phyloP scores from a whole-genome alignment of 2,329 filamentous ascomycete species.

The Alternaria sp. region DNA sequence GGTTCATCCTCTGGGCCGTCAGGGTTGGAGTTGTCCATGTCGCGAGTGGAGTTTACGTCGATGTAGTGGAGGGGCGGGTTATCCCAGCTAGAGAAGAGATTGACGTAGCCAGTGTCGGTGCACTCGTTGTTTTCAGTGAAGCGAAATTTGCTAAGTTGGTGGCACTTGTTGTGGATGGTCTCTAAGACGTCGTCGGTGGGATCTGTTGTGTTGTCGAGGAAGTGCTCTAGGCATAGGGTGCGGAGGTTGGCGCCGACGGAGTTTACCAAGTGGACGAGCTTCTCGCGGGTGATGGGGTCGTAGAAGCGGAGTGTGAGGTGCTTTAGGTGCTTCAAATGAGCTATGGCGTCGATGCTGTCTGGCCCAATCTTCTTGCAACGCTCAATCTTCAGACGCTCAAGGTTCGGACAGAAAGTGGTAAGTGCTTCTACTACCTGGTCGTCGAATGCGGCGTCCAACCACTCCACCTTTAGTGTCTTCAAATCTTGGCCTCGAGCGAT shows the following conservation, averaged over 20 bases:
- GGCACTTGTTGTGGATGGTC: conserved; percentile 75
- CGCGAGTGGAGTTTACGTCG: conserved; percentile 80
- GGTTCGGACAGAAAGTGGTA: conserved; percentile 68
- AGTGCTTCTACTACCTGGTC: conserved; percentile 73
- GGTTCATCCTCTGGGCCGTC: conserved; percentile 65
- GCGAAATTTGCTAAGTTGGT: conserved; percentile 75
- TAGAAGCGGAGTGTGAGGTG: conserved; percentile 78
- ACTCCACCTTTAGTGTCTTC: conserved; percentile 77
- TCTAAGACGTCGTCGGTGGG: conserved; percentile 63
- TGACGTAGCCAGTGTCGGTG: conserved; percentile 76
- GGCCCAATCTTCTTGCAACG: conserved; percentile 79
- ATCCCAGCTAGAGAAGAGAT: conserved; percentile 77
- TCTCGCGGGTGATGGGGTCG: conserved; percentile 63
- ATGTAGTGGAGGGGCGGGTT: conserved; percentile 75
- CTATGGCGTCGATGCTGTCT: conserved; percentile 70
- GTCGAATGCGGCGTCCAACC: conserved; percentile 82
- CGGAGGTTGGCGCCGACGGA: conserved; percentile 71
- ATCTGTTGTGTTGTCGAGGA: conserved; percentile 71
- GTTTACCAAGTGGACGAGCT: conserved; percentile 68
- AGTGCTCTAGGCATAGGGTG: conserved; percentile 79
- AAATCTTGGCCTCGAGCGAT: conserved; percentile 70
- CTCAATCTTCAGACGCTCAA: conserved; percentile 80
- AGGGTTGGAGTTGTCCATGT: conserved; percentile 75
- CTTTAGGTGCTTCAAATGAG: conserved; percentile 68
- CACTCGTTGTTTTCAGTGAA: conserved; percentile 79